phyloP scores from a whole-genome alignment of 495 filamentous ascomycete species.

The Podospora didyma region DNA sequence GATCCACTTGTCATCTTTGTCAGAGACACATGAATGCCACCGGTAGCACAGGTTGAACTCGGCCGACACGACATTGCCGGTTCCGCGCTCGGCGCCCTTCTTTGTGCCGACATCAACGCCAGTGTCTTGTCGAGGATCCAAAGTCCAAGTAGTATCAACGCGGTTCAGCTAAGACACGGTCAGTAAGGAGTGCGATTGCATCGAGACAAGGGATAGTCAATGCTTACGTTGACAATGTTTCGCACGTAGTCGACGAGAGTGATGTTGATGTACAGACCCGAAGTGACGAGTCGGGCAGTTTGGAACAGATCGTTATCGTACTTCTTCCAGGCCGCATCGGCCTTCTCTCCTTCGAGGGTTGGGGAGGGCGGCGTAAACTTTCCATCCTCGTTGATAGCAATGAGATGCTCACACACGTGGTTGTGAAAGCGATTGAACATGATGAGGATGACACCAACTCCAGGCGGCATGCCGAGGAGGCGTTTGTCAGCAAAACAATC shows the following conservation, averaged over 20 bases:
- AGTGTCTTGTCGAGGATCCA: constrained; percentile 65
- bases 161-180: constrained; percentile 52
- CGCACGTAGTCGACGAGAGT: constrained; percentile 79
- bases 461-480: constrained; percentile 76
- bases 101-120: constrained; percentile 54
- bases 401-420: constrained; percentile 65
- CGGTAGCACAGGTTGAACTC: constrained; percentile 69
- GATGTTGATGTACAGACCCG: constrained; percentile 81
- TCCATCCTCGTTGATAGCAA: constrained; percentile 65
- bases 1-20: constrained; percentile 71
- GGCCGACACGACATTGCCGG: constrained; percentile 71
- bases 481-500: constrained; percentile 78
- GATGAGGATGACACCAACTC: constrained; percentile 72
- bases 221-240: constrained; percentile 65
- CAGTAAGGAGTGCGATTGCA: not conserved
- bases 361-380: constrained; percentile 60
- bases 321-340: constrained; percentile 60
- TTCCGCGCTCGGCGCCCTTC: constrained; percentile 48
- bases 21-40: constrained; percentile 76
- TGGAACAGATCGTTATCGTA: constrained; percentile 85
- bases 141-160: constrained; percentile 70
- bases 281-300: constrained; percentile 72
- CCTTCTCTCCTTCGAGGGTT: constrained; percentile 43
- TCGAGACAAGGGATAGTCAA: not conserved
- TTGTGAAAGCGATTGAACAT: constrained; percentile 80